A percentile compares a stretch with the other conserved stretches of the same genome.
These are phyloP conservation scores for Lasiosphaeria hispida DNA, from an alignment of 495 filamentous ascomycete genomes.

Conservation along the genomic window DNA sequence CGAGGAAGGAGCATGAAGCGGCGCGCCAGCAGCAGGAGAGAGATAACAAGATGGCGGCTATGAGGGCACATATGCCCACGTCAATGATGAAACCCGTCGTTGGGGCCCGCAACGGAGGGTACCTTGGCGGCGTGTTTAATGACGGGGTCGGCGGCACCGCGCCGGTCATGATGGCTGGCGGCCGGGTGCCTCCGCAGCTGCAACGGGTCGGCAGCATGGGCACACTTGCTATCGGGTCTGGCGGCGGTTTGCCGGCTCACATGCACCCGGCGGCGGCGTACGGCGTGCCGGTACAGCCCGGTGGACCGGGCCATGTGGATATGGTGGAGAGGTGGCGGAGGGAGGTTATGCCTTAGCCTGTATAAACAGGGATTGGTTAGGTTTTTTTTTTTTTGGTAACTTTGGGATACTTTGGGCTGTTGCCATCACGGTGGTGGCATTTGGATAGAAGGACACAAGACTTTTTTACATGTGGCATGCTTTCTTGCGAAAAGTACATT, in stretches of 20 bases:
- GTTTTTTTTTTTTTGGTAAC: slow-evolving; percentile 1
- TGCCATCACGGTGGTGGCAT: not conserved
- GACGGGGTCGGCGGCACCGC: slow-evolving; percentile 44
- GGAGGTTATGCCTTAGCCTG: slow-evolving; percentile 62
- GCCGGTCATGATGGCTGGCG: too few relatives aligned
- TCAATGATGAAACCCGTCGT: slow-evolving; percentile 23
- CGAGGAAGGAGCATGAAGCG: slow-evolving; percentile 36
- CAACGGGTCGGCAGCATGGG: not conserved
- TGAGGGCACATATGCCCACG: slow-evolving; percentile 43
- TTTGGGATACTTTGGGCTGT: not conserved
- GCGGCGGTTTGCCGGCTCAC: slow-evolving; percentile 6
- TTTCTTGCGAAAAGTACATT: not conserved
- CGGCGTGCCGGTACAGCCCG: slow-evolving; percentile 32
- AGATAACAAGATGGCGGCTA: slow-evolving; percentile 39
- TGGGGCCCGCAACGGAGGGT: slow-evolving; percentile 42
- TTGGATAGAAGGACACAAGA: slow-evolving; percentile 1
- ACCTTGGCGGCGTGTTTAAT: slow-evolving; percentile 51
- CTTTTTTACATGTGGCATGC: not conserved
- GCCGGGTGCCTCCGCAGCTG: too few relatives aligned
- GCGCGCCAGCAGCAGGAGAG: slow-evolving; percentile 31
- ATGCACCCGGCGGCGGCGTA: slow-evolving; percentile 14
- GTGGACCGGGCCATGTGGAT: slow-evolving; percentile 58
- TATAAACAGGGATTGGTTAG: not conserved
- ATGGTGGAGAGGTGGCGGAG: slow-evolving; percentile 90
- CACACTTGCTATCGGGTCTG: slow-evolving; percentile 18